Evolutionary conservation across 2,329 filamentous ascomycete genomes (phyloP).

Genomic region (Geosmithia putterillii): DNA sequence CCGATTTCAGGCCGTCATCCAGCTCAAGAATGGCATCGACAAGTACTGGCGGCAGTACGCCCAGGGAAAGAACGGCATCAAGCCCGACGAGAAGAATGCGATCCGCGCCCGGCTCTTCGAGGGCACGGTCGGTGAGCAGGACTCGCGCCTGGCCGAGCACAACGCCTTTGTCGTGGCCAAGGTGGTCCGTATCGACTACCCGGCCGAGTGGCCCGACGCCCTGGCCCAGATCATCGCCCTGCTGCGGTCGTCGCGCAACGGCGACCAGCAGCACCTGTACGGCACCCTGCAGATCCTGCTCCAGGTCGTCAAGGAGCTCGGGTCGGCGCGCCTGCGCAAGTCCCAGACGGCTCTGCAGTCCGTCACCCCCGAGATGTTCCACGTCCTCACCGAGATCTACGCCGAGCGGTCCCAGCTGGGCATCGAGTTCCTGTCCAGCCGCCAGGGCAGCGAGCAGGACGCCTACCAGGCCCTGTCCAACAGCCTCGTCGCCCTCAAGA

Average conservation of each 20-base stretch:
- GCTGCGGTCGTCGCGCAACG: slow-evolving; percentile 39
- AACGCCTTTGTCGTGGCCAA: slow-evolving; percentile 84
- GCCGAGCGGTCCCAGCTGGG: slow-evolving; percentile 59
- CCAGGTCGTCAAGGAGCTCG: slow-evolving; percentile 81
- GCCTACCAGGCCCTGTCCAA: slow-evolving; percentile 57
- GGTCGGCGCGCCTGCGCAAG: slow-evolving; percentile 62
- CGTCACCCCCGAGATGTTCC: slow-evolving; percentile 73
- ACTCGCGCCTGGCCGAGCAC: slow-evolving; percentile 67
- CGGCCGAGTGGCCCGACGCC: slow-evolving; percentile 65
- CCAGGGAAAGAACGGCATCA: slow-evolving; percentile 47
- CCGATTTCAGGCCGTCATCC: slow-evolving; percentile 82
- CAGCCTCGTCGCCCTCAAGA: slow-evolving; percentile 68
- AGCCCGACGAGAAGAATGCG: slow-evolving; percentile 60
- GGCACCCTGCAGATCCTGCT: slow-evolving; percentile 67
- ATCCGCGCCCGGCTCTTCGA: slow-evolving; percentile 68
- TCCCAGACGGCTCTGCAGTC: slow-evolving; percentile 68
- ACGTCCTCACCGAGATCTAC: slow-evolving; percentile 68
- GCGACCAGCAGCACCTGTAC: slow-evolving; percentile 53
- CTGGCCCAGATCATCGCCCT: slow-evolving; percentile 48
- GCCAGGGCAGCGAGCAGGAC: slow-evolving; percentile 43
- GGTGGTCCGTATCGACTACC: slow-evolving; percentile 81
- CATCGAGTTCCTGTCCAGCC: slow-evolving; percentile 47
- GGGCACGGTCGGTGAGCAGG: slow-evolving; percentile 65
- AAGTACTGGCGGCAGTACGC: slow-evolving; percentile 73
- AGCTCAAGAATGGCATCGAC: slow-evolving; percentile 94